Percentiles rank a stretch among this genome's conserved stretches.
Conservation (phyloP, 495 filamentous ascomycete species). For the Sporormia fimetaria region DNA sequence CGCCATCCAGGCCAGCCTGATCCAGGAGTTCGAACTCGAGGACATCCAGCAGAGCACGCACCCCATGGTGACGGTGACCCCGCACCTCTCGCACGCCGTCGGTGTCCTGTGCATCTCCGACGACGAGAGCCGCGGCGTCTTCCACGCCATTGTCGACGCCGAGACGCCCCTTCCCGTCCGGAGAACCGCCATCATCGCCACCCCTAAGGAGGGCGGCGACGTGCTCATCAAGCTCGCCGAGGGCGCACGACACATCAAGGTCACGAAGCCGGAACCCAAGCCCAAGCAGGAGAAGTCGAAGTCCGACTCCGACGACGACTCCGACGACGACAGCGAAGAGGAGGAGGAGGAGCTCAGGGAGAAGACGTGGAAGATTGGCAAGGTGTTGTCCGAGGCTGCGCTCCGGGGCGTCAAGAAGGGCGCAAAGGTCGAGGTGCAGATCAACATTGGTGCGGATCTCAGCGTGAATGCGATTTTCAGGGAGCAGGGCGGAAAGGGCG, state of each 20-base stretch:
- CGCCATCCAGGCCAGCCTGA: constrained; percentile 85
- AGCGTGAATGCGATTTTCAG: constrained; percentile 65
- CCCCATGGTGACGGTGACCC: constrained; percentile 85
- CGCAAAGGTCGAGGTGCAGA: constrained; percentile 80
- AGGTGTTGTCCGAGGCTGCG: constrained; percentile 73
- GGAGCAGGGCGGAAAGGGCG: constrained; percentile 76
- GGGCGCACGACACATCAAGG: constrained; percentile 76
- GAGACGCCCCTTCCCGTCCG: constrained; percentile 88
- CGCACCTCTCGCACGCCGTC: constrained; percentile 77
- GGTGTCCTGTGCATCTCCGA: constrained; percentile 67
- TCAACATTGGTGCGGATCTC: constrained; percentile 72
- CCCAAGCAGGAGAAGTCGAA: constrained; percentile 43
- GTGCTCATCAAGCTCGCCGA: constrained; percentile 80
- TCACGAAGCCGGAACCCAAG: constrained; percentile 71
- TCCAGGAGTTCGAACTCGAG: constrained; percentile 80
- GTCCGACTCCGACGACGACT: constrained; percentile 54
- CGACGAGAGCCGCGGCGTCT: constrained; percentile 49
- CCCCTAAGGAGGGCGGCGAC: constrained; percentile 67
- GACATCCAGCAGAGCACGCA: constrained; percentile 95
- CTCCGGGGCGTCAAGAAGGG: constrained; percentile 76
- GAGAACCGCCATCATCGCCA: constrained; percentile 62
- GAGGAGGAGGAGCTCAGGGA: constrained; percentile 81
- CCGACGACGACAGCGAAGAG: constrained; percentile 52
- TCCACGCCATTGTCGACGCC: constrained; percentile 64
- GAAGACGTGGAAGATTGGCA: constrained; percentile 84